Percentiles rank a stretch among this genome's conserved stretches.
Evolutionary conservation across 106 monocot species (phyloP).

Genomic region (Platanthera zijinensis): DNA sequence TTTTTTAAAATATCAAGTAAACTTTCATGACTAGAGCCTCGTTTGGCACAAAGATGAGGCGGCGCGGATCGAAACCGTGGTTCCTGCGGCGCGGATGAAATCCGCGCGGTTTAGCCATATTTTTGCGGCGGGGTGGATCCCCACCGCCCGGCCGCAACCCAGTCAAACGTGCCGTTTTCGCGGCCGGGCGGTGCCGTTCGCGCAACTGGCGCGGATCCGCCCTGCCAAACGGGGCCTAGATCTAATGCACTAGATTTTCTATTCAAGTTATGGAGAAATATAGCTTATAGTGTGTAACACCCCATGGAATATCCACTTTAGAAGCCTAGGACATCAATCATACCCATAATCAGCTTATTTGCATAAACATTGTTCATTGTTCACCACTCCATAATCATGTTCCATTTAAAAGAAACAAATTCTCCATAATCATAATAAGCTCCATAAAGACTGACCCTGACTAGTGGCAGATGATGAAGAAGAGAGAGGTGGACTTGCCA

Average conservation of each 20-base stretch:
- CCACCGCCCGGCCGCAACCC: too few relatives aligned
- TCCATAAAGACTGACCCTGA: constrained; percentile 48
- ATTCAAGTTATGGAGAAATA: background rate
- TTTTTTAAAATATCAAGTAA: background rate
- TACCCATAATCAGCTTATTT: background rate
- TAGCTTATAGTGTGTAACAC: background rate
- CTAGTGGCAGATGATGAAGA: constrained; percentile 63
- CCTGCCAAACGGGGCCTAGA: too few relatives aligned
- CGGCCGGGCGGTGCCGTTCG: too few relatives aligned
- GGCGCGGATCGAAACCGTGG: too few relatives aligned
- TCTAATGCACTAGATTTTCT: background rate
- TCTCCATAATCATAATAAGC: background rate
- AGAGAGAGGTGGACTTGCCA: constrained; percentile 64
- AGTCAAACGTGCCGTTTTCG: too few relatives aligned
- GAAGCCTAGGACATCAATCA: background rate
- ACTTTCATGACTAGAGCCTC: background rate
- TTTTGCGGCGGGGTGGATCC: too few relatives aligned
- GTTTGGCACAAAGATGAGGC: too few relatives aligned
- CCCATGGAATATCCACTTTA: background rate
- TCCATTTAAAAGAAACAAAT: background rate
- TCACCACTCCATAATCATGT: background rate
- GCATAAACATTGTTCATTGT: background rate
- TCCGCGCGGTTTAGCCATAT: too few relatives aligned
- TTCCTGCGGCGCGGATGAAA: too few relatives aligned
- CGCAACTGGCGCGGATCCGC: too few relatives aligned